Conservation (phyloP, 805 yeast genomes). For the Saccharomycopsis sp. region DNA sequence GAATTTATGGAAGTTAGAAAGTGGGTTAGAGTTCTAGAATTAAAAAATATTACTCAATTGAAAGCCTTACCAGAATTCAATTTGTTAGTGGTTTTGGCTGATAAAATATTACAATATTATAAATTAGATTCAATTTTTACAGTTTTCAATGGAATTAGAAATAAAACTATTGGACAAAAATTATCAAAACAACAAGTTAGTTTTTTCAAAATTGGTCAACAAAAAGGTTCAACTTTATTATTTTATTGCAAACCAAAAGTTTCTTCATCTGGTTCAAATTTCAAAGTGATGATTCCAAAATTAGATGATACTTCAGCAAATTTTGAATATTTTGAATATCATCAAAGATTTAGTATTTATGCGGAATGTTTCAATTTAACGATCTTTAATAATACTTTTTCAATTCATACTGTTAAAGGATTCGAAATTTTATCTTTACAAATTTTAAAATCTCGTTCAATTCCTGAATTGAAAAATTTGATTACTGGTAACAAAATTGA, state of each 20-base stretch:
- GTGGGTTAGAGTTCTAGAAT: constrained; percentile 52
- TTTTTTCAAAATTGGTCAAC: constrained; percentile 60
- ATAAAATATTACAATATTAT: constrained; percentile 48
- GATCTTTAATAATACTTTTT: constrained; percentile 54
- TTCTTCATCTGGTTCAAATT: constrained; percentile 33
- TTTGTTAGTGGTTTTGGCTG: constrained; percentile 47
- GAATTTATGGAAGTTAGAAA: constrained; percentile 19
- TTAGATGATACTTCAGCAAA: constrained; percentile 40
- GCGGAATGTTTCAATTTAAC: constrained; percentile 53
- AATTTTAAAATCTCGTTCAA: constrained; percentile 40
- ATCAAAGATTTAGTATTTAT: constrained; percentile 38
- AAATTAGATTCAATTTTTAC: constrained; percentile 51
- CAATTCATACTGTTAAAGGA: constrained; percentile 57
- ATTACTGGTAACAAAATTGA: constrained; percentile 16
- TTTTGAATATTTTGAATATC: constrained; percentile 33
- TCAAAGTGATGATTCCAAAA: constrained; percentile 48
- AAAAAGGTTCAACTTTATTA: constrained; percentile 49
- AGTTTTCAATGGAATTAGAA: constrained; percentile 38
- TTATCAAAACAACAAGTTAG: constrained; percentile 43
- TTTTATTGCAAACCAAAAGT: constrained; percentile 46
- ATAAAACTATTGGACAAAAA: constrained; percentile 34
- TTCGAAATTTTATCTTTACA: constrained; percentile 56
- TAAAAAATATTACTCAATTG: constrained; percentile 44
- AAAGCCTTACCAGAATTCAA: constrained; percentile 48
- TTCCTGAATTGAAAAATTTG: constrained; percentile 40